phyloP scores from a whole-genome alignment of 768 basidiomycete genomes.

The Boletus eberwhitei region DNA sequence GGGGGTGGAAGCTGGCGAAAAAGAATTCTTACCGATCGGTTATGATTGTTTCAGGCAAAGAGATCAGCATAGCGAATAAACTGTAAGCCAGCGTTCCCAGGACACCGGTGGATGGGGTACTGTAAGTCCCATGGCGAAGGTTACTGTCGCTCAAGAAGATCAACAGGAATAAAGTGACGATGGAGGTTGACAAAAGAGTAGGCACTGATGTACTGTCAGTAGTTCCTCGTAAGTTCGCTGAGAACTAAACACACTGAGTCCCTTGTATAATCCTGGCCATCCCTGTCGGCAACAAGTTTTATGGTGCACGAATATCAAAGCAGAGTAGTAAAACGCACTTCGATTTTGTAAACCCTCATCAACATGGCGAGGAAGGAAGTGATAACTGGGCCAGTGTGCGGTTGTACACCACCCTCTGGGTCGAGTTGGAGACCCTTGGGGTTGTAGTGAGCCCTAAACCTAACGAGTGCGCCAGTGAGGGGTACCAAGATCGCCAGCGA shows the following conservation, averaged over 20 bases:
- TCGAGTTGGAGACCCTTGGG: conserved; percentile 82
- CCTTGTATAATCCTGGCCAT: conserved; percentile 76
- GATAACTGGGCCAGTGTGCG: conserved; percentile 76
- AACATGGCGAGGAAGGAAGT: conserved; percentile 75
- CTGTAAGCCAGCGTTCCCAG: conserved; percentile 65
- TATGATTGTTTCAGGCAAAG: conserved; percentile 66
- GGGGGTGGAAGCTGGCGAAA: neutral
- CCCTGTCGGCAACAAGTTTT: conserved; percentile 40
- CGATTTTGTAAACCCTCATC: conserved; percentile 62
- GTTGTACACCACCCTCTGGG: conserved; percentile 68
- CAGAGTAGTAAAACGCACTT: conserved; percentile 43
- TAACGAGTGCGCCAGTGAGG: conserved; percentile 65
- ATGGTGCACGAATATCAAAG: neutral
- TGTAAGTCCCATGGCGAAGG: conserved; percentile 63
- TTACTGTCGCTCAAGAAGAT: conserved; percentile 54
- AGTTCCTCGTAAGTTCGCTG: conserved; percentile 30
- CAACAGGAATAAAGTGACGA: conserved; percentile 57
- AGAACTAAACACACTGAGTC: conserved; percentile 47
- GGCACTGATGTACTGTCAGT: conserved; percentile 47
- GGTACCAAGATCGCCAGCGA: conserved; percentile 60
- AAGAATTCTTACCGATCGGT: conserved; percentile 60
- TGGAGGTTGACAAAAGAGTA: conserved; percentile 42
- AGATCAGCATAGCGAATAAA: conserved; percentile 60
- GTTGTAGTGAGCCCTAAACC: conserved; percentile 82
- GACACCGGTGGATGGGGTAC: conserved; percentile 57